Conservation (phyloP, 2,329 filamentous ascomycete species). For the Thielaviopsis punctulata region DNA sequence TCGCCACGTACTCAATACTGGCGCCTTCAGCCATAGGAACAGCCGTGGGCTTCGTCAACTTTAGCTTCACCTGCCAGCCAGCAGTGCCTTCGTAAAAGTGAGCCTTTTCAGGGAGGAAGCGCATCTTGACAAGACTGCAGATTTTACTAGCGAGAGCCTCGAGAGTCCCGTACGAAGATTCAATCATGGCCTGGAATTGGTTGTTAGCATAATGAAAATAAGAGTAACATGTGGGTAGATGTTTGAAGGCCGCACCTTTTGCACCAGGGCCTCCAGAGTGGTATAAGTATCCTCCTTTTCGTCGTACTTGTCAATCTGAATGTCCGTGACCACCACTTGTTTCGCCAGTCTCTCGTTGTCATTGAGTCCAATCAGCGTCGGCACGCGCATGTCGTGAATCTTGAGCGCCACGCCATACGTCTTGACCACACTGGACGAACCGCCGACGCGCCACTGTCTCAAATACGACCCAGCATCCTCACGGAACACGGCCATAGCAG, state of each 20-base stretch:
- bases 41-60: conserved; percentile 55
- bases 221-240: too few species aligned
- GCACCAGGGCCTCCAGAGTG: conserved; percentile 39
- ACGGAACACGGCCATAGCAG: conserved; percentile 26
- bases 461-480: conserved; percentile 12
- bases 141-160: conserved; percentile 40
- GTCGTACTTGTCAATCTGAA: conserved; percentile 40
- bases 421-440: conserved; percentile 12
- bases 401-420: conserved; percentile 24
- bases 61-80: conserved; percentile 38
- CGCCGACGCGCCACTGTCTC: conserved; percentile 9
- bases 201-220: background rate
- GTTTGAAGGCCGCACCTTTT: conserved; percentile 25
- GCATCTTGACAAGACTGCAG: conserved; percentile 27
- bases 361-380: conserved; percentile 57
- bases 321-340: conserved; percentile 47
- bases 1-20: conserved; percentile 33
- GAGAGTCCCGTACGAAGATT: conserved; percentile 43
- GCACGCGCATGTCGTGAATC: conserved; percentile 41
- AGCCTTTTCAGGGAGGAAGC: conserved; percentile 18
- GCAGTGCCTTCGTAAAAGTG: conserved; percentile 10
- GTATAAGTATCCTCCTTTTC: conserved; percentile 32
- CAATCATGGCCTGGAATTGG: conserved; percentile 29
- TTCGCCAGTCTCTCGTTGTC: conserved; percentile 48
- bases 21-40: conserved; percentile 57